Base-by-base conservation (phyloP, 1,284 basidiomycete species). In the Lentinula novae-zelandiae region DNA sequence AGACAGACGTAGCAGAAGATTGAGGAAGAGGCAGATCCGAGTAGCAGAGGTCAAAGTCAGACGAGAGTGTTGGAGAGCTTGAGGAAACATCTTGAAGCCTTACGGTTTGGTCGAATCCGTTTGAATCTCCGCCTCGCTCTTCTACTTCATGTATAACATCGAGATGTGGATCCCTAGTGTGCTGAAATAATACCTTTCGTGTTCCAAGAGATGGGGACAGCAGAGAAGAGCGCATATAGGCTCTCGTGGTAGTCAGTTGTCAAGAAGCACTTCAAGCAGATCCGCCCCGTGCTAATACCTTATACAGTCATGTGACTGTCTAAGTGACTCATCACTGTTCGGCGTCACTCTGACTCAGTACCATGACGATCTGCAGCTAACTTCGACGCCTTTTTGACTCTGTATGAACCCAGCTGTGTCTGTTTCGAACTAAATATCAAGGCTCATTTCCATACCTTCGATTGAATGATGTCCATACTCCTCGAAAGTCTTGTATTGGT, bases 401-500 rank as follows among this genome's bases (percentile, higher is more conserved):
- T 5, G 49, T 51, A 51, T 34, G 27, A n/a, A 51, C 27, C 8
- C 46, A 49, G 22, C 13, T 10, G 20, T 49, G 15, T 20, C n/a
- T 46, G n/a, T 20, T 20, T 3, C n/a, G 20, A 12, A 27, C 27
- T 27, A 27, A 27, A 27, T 27, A 27, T 27, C 27, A 46, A n/a
- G 27, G 6, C 10, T 34, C 9, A 17, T 38, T 3, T 50, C 27
- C 12, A 17, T 9, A 33, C 15, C 38, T n/a, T 10, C 12, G 15
- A n/a, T 36, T 46, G 9, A 20, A 46, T 36, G 36, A 60, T 63
- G 62, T 49, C 62, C n/a, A 38, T 57, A 27, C 33, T 61, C 10
- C 46, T 61, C n/a, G 64, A 65, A 48, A 63, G 59, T 42, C 22
- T 46, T n/a, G 46, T 62, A 13, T 51, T 65, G 39, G 34, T 65